These are phyloP conservation scores for Phytopythium mirpurense DNA, from an alignment of 352 stramenopile species.

Conservation along the genomic window DNA sequence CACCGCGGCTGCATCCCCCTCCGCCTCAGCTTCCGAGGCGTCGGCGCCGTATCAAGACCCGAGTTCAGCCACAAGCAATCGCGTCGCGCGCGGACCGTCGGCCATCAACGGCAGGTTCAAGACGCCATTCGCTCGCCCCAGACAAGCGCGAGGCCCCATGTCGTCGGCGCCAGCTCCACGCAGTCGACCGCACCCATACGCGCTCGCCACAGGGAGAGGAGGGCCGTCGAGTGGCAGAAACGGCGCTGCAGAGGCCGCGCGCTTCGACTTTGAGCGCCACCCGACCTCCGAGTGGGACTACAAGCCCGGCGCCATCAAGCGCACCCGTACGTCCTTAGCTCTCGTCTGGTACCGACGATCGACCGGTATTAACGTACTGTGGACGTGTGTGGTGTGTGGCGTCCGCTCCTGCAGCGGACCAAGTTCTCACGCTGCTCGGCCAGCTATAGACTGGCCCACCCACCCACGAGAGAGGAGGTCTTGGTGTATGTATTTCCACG, in stretches of 20 bases:
- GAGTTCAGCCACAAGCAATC: too few relatives aligned
- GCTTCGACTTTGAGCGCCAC: slow-evolving; percentile 49
- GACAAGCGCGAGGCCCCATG: slow-evolving; percentile 12
- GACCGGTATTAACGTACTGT: slow-evolving; percentile 3
- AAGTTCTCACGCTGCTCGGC: slow-evolving; percentile 50
- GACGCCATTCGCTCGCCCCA: slow-evolving; percentile 13
- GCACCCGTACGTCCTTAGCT: slow-evolving; percentile 36
- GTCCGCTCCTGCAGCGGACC: slow-evolving; percentile 23
- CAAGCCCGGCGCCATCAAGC: slow-evolving; percentile 27
- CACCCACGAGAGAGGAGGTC: too few relatives aligned
- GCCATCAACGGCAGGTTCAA: slow-evolving; percentile 27
- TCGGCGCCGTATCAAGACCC: not conserved
- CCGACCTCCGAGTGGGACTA: slow-evolving; percentile 66
- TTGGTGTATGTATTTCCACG: not conserved
- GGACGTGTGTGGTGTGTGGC: not conserved
- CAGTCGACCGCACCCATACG: slow-evolving; percentile 13
- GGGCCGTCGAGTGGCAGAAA: slow-evolving; percentile 1
- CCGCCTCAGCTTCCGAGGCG: not conserved
- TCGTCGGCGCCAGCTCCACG: slow-evolving; percentile 2
- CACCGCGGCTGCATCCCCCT: not conserved
- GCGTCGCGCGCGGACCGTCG: not conserved
- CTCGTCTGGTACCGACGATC: not conserved
- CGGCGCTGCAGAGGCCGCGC: slow-evolving; percentile 1
- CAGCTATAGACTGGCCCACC: slow-evolving; percentile 12
- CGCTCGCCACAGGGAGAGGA: slow-evolving; percentile 5